Evolutionary conservation across 305 asterid genomes (phyloP).

Genomic region (Fraxinus sp.): DNA sequence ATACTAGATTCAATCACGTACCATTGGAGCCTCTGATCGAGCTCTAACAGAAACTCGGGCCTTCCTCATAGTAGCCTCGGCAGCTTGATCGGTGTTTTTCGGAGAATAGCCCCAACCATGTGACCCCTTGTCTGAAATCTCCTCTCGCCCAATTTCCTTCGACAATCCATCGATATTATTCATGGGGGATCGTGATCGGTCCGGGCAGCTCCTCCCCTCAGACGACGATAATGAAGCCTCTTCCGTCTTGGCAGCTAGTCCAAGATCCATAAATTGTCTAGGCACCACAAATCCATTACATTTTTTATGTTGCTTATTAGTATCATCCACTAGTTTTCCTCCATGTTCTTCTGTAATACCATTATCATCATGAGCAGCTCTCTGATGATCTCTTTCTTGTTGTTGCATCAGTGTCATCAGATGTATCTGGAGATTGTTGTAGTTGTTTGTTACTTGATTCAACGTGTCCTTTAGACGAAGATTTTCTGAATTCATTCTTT

Average conservation of each 20-base stretch:
- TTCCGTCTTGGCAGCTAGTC: slow-evolving; percentile 44
- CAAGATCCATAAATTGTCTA: slow-evolving; percentile 79
- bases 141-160: slow-evolving; percentile 27
- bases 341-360: slow-evolving; percentile 10
- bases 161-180: slow-evolving; percentile 24
- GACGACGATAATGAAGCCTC: slow-evolving; percentile 48
- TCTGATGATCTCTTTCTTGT: slow-evolving; percentile 28
- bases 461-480: slow-evolving; percentile 40
- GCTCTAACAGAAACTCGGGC: slow-evolving; percentile 92
- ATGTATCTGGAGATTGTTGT: slow-evolving; percentile 50
- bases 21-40: slow-evolving; percentile 86
- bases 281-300: slow-evolving; percentile 39
- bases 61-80: slow-evolving; percentile 83
- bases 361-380: slow-evolving; percentile 12
- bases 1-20: slow-evolving; percentile 14
- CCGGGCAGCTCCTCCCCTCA: slow-evolving; percentile 38
- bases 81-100: slow-evolving; percentile 56
- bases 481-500: slow-evolving; percentile 60
- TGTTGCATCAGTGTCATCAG: slow-evolving; percentile 46
- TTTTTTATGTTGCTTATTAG: slow-evolving; percentile 4
- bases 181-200: slow-evolving; percentile 30
- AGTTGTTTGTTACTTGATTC: slow-evolving; percentile 43
- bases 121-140: slow-evolving; percentile 36
- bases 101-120: slow-evolving; percentile 34
- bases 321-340: neutral